Evolutionary conservation across 192 early-diverging fungal species (phyloP), one percentile per base, ranked within the genome.

Genomic region (Dissophora ornata): DNA sequence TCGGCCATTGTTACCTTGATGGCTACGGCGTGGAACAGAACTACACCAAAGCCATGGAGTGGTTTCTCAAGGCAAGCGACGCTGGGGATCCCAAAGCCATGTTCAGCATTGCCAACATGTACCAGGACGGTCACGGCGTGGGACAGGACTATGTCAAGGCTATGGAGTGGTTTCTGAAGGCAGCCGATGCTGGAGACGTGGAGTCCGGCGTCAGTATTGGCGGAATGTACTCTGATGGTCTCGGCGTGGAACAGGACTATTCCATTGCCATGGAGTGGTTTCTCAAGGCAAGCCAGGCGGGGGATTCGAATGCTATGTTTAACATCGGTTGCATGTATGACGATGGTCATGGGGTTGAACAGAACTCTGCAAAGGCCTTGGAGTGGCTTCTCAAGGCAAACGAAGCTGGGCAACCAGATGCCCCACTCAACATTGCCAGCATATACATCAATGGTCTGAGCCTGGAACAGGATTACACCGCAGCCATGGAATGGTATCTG

Each of bases 401-500:
- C 1, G 51, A 69, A 2, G 45, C 53, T 15, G 81, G 79, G n/a
- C 57, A 69, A 36, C 38, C 63, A 8, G 16, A 41, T 30, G 83
- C 81, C 12, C 29, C 62, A 24, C 61, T 59, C 32, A 44, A 71
- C 13, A 46, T 84, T 16, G 81, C 59, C 11, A 73, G 50, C 22
- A 81, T 65, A 25, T 80, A 82, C 55, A 67, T 80, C 36, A 28
- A 71, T 28, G 83, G 83, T 21, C 26, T 45, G 26, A 77, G 83
- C 36, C 62, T 69, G 29, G 57, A 26, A 55, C 29, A 49, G 44
- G 25, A 45, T 30, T 38, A 32, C 13, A 6, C 13, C 2, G 32
- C 3, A 21, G 30, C 32, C 18, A 53, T 22, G 40, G 56, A 8
- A 74, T 69, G 1, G 77, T 84, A 66, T 54, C 66, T 47, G 10